phyloP scores from a whole-genome alignment of 805 yeast species.

The Candida peoriensis region DNA sequence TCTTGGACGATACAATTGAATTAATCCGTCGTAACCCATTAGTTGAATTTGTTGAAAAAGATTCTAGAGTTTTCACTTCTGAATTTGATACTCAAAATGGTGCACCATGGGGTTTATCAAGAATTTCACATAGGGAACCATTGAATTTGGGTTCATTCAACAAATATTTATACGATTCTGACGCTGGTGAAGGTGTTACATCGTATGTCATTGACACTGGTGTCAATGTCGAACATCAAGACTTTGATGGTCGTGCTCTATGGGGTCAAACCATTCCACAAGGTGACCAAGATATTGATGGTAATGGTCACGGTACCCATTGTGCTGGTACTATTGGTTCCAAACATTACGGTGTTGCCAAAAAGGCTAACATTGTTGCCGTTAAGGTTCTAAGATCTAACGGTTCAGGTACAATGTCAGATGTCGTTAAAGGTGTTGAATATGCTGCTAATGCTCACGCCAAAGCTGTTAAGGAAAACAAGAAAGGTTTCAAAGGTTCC shows the following conservation, averaged over 20 bases:
- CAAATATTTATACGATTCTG: constrained; percentile 65
- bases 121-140: constrained; percentile 78
- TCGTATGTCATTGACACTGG: constrained; percentile 91
- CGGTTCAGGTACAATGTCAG: constrained; percentile 82
- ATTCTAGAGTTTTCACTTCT: constrained; percentile 61
- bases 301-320: constrained; percentile 94
- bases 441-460: constrained; percentile 72
- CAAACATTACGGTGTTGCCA: constrained; percentile 75
- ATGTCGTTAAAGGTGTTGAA: constrained; percentile 80
- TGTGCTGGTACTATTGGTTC: constrained; percentile 96
- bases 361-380: constrained; percentile 72
- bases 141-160: constrained; percentile 64
- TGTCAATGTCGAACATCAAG: constrained; percentile 66
- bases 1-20: constrained; percentile 70
- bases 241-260: constrained; percentile 76
- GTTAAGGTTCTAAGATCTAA: constrained; percentile 78
- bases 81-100: constrained; percentile 69
- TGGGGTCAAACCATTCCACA: constrained; percentile 84
- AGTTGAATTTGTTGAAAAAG: constrained; percentile 69
- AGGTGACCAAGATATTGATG: constrained; percentile 69
- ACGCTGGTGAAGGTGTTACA: constrained; percentile 80
- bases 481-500: constrained; percentile 74
- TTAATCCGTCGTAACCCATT: constrained; percentile 62
- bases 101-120: constrained; percentile 93
- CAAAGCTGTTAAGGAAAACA: constrained; percentile 43